Evolutionary conservation across 2,329 filamentous ascomycete species (phyloP), one percentile per base, ranked within the genome.

Genomic region (Plectosphaerella sp.): DNA sequence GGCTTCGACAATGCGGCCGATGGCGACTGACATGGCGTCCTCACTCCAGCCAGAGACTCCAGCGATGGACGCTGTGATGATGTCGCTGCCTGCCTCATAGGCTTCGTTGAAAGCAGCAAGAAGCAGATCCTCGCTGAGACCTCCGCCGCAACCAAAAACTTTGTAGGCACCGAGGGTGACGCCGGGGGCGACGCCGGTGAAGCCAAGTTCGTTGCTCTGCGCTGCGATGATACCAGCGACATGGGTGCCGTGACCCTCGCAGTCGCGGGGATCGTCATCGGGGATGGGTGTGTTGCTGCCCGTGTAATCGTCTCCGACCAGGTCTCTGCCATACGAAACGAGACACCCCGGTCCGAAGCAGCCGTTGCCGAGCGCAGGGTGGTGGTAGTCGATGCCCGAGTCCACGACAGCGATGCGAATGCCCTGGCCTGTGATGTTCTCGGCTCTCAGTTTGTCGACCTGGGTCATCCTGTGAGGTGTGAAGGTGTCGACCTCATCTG

Each of bases 311-410:
- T 77, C 72, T 5, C 73, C 75, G 9, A 73, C 67, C 48, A 79
- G 66, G 50, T 79, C 76, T 53, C 70, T 73, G 3, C 78, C 77
- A 53, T 70, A 70, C 7, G 67, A 65, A 12, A 81, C 69, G 25
- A 77, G 66, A 57, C 69, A 78, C 0, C 74, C 76, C 15, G 67
- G 58, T 2, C 78, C 78, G 54, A 80, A 80, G 49, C 77, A 75
- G 4, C 76, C 77, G 14, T 73, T 72, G 12, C 78, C 78, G 2
- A 82, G 70, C 6, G 75, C 74, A 11, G 76, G 75, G 53, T 78
- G 77, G 9, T 61, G 67, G 58, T 80, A 80, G 58, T 81, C 78
- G 28, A 79, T 64, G 5, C 63, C 62, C 1, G 59, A 61, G 53
- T 75, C 70, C 42, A 76, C 63, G 25, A 77, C 61, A 5, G 64